Base-by-base conservation (phyloP, 306 rosid species). In the Begonia peltatifolia region DNA sequence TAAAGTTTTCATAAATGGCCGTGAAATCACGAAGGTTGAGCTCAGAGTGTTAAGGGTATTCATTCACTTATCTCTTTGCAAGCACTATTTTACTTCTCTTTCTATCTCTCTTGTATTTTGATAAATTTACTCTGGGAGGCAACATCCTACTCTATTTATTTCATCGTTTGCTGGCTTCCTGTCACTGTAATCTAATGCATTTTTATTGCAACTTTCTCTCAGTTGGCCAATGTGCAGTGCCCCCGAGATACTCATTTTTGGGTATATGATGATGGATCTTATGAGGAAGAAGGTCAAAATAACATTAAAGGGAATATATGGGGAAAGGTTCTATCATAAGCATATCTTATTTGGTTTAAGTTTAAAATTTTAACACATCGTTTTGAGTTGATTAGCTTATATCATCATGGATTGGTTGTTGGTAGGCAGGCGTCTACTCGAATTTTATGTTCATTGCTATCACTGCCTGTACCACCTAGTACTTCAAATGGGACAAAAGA, bases 401-500 rank as follows among this genome's bases (percentile, higher is more conserved):
- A 64, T 72, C 55, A 57, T 77, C 68, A 65, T 65, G 42, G 68
- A 73, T 84, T 87, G 77, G 63, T 74, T 87, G 69, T 75, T 83
- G 89, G 88, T 84, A 78, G 94, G 94, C 94, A 87, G 96, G 89
- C 96, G 58, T 65, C 89, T 64, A 87, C 89, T 64, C 96, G 96
- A 66, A 67, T 83, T 73, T 52, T 87, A 56, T 74, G 84, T 72
- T 83, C 94, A n/a, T 76, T 87, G 55, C 79, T 83, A 70, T 83
- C 94, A 30, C 71, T 87, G 69, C 96, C 96, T 44, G 84, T 87
- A 56, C 94, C 88, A 23, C 65, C 84, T 58, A 68, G 60, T 61
- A 74, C 71, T 76, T 73, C 72, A 68, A 74, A 71, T n/a, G 82
- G 77, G 63, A 56, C 67, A 53, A 70, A 56, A 20, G 96, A 87